A percentile compares a stretch with the other conserved stretches of the same genome.
Conservation (phyloP, 148 eudicot species). For the Rhododendron henanense region DNA sequence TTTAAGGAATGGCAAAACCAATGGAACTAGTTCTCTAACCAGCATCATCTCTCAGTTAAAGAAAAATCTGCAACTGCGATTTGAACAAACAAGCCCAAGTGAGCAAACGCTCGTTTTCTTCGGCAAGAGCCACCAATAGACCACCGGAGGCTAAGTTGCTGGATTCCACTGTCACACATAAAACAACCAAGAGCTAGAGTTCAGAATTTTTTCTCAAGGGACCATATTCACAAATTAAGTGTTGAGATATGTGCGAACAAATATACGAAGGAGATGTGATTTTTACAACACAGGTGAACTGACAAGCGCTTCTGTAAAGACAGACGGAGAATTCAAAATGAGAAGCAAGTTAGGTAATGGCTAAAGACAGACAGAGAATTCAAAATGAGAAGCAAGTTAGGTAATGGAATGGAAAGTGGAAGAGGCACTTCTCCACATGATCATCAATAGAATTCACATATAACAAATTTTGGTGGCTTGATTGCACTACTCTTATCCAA, state of each 20-base stretch:
- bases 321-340: background rate
- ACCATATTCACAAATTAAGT: background rate
- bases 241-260: background rate
- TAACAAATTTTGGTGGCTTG: background rate
- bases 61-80: background rate
- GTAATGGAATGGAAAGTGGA: background rate
- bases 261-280: background rate
- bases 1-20: too few species aligned
- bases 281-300: background rate
- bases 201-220: background rate
- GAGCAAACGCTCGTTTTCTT: background rate
- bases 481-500: background rate
- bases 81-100: background rate
- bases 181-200: background rate
- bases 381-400: background rate
- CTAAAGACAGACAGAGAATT: background rate
- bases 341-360: background rate
- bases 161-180: background rate
- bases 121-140: background rate
- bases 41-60: background rate
- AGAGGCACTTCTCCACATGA: background rate
- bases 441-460: background rate
- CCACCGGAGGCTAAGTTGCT: background rate
- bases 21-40: background rate
- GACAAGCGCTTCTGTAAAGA: background rate